Evolutionary conservation across 2,329 filamentous ascomycete species (phyloP), one percentile per base, ranked within the genome.

Genomic region (Cordyceps javanica): DNA sequence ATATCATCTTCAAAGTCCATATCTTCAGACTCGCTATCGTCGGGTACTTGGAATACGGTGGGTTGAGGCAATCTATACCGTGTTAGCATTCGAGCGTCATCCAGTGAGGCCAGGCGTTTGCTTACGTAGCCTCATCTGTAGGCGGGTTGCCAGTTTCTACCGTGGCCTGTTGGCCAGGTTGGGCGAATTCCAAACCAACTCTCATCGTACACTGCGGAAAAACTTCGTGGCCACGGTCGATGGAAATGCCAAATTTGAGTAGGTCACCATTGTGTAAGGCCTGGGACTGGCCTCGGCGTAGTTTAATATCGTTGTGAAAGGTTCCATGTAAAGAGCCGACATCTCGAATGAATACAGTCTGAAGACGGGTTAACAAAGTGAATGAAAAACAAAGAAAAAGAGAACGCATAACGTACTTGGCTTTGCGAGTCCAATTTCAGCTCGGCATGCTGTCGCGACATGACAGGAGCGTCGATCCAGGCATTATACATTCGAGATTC

Each of bases 391-490:
- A 55, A 48, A 34, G 28, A 50, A 41, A 49, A 48, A 25, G n/a
- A 44, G 21, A 9, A 19, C 8, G 36, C 2, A 45, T 28, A 25
- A 28, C 71, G 59, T 70, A 82, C 82, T 68, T 77, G 73, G 7
- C 68, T 64, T 2, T 75, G 67, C 10, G 74, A 63, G 50, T 80
- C 71, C 5, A 79, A 73, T 16, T 66, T 62, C 5, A 87, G 65
- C 44, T 80, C 70, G 16, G 87, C 88, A 70, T 91, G 88, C 11
- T 82, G 68, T 45, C 88, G 78, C 25, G 87, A 90, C 76, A 91
- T 87, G 36, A 90, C 87, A 0, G 87, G 82, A 58, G 82, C 87
- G 62, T 89, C 82, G 59, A 90, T 87, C 77, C 78, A 89, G 16
- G 77, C 82, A 68, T 90, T 91, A 62, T 80, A 69, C 5, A 63